Conservation (phyloP, 805 yeast genomes). For the Cyberlindnera mycetangii region DNA sequence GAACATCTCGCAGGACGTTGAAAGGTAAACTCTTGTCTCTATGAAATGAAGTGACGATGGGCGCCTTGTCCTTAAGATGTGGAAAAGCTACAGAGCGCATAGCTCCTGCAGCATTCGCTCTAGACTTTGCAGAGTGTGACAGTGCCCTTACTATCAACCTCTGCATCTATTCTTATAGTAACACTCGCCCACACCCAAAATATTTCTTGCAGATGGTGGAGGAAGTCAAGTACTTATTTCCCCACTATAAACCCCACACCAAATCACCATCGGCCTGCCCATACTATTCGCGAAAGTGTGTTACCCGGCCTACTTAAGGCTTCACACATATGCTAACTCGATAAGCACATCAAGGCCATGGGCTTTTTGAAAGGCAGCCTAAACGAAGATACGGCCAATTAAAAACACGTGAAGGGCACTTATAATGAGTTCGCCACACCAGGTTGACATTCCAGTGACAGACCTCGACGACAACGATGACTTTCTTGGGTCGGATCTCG, state of each 20-base stretch:
- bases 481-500: constrained; percentile 26
- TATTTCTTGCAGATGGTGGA: too few species aligned
- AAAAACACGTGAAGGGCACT: neutral
- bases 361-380: too few species aligned
- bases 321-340: too few species aligned
- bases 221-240: too few species aligned
- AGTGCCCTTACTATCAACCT: neutral
- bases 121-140: neutral
- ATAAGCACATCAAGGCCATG: too few species aligned
- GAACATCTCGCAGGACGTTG: constrained; percentile 22
- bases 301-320: too few species aligned
- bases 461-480: constrained; percentile 46
- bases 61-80: constrained; percentile 17
- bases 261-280: too few species aligned
- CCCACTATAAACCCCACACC: too few species aligned
- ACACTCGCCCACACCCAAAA: too few species aligned
- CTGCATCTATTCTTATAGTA: neutral
- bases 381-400: too few species aligned
- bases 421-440: constrained; percentile 27
- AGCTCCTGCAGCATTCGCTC: neutral
- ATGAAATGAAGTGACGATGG: constrained; percentile 13
- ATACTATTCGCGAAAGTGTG: too few species aligned
- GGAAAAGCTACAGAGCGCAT: constrained; percentile 13
- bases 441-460: constrained; percentile 53
- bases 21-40: constrained; percentile 18